Percentiles rank a stretch among this genome's conserved stretches.
Conservation (phyloP, 805 yeast genomes). For the Candida koratica region DNA sequence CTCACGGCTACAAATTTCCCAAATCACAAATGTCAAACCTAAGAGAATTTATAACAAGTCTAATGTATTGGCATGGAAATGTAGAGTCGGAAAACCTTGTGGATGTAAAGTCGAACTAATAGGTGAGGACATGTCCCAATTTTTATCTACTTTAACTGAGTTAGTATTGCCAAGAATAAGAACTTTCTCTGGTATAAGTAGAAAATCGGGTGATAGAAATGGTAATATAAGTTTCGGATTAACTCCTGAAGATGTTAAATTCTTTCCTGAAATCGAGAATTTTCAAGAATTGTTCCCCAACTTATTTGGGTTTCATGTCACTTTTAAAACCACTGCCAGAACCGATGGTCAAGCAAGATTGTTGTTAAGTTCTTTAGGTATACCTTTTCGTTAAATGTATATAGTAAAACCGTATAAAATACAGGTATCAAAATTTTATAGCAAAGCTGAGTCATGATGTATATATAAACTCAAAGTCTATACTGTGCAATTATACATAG, state of each 20-base stretch:
- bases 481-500: slow-evolving; percentile 9
- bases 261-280: slow-evolving; percentile 90
- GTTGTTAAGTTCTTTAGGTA: slow-evolving; percentile 72
- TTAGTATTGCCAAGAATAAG: slow-evolving; percentile 89
- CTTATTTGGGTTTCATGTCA: slow-evolving; percentile 81
- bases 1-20: slow-evolving; percentile 78
- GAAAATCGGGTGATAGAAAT: slow-evolving; percentile 72
- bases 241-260: slow-evolving; percentile 66
- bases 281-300: slow-evolving; percentile 87
- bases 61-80: slow-evolving; percentile 80
- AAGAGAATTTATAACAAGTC: slow-evolving; percentile 66
- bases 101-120: slow-evolving; percentile 79
- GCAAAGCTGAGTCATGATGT: too few relatives aligned
- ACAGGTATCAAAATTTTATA: too few relatives aligned
- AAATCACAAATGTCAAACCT: slow-evolving; percentile 90
- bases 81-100: slow-evolving; percentile 83
- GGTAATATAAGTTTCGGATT: slow-evolving; percentile 89
- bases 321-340: slow-evolving; percentile 83
- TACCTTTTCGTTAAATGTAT: slow-evolving; percentile 54
- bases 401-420: too few relatives aligned
- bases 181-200: slow-evolving; percentile 76
- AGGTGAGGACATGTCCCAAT: slow-evolving; percentile 84
- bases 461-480: too few relatives aligned
- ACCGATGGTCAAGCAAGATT: slow-evolving; percentile 87
- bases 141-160: slow-evolving; percentile 81